phyloP scores from a whole-genome alignment of 148 eudicot species.

The Vaccinium myrtillus region DNA sequence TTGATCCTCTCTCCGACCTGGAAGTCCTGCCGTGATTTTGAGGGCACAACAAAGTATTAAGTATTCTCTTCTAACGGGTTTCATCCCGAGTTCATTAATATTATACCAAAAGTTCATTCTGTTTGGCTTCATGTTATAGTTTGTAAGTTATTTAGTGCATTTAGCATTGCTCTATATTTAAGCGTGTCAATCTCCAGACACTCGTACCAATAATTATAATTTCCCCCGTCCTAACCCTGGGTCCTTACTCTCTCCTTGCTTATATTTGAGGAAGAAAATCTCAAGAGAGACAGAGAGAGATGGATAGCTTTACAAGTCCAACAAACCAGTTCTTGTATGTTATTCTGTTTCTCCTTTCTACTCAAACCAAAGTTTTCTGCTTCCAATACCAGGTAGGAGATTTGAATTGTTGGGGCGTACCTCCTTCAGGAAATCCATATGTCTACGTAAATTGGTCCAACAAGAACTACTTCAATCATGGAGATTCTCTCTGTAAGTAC shows the following conservation, averaged over 20 bases:
- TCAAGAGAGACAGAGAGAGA: conserved; percentile 1
- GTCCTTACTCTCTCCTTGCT: background rate
- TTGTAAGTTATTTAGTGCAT: no score
- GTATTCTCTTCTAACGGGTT: no score
- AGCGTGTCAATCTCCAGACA: background rate
- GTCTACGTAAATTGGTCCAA: conserved; percentile 72
- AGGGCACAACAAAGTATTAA: no score
- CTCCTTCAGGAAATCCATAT: conserved; percentile 50
- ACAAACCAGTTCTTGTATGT: conserved; percentile 21
- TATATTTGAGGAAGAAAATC: background rate
- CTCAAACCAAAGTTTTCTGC: conserved; percentile 42
- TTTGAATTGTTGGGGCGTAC: conserved; percentile 72
- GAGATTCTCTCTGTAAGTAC: conserved; percentile 84
- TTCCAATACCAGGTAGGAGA: conserved; percentile 76
- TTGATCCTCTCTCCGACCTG: no score
- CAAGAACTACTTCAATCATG: conserved; percentile 43
- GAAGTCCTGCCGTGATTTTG: no score
- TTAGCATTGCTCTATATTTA: background rate
- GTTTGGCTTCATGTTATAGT: no score
- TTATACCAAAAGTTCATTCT: no score
- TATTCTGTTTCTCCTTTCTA: conserved; percentile 33
- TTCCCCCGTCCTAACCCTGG: background rate
- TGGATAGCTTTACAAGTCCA: conserved; percentile 26
- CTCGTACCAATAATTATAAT: background rate
- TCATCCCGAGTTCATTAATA: no score